Base-by-base conservation (phyloP, 352 stramenopile species). In the Blastocystis hominis region DNA sequence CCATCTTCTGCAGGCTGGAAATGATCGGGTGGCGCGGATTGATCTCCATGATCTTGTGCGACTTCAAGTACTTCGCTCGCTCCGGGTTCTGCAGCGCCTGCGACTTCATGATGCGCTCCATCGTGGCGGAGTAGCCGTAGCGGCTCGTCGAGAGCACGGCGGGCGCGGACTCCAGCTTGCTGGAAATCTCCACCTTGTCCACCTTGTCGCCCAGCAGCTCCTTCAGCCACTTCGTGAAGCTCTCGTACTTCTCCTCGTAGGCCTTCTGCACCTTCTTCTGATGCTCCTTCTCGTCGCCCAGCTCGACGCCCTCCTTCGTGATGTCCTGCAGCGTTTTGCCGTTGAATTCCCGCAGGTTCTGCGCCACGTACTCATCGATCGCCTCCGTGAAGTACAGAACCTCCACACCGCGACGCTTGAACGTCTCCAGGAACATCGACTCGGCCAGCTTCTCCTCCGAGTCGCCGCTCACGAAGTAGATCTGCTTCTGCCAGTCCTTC, bases 1-100 rank as follows among this genome's bases (percentile, higher is more conserved):
- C 86, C 77, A 94, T 86, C 38, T 92, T 93, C 90, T 92, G 97
- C 40, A 99, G 93, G 91, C 98, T 96, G 40, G 92, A 91, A 36
- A 99, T 93, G 88, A 99, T 98, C 47, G 97, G 97, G 90, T 99
- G 96, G 63, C 96, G 94, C 69, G 97, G 97, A 91, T 99, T 99
- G 24, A 99, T 91, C 91, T 99, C 96, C 88, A 99, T 91, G 88
- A 96, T 98, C 80, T 95, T 96, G 38, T 95, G 94, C 7, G 93
- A 91, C 30, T 92, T 90, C 86, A 92, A 90, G 63, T 88, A 68
- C 13, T 81, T 89, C 64, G 88, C 66, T 30, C 92, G 89, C 40
- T 91, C 61, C 6, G 92, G 92, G 87, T 95, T 94, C 5, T 92
- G 91, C 89, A 98, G 98, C 17, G 97, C 97, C 91, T 99, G 97